Evolutionary conservation across 2,329 filamentous ascomycete genomes (phyloP).

Genomic region (Paracamarosporium sp.): DNA sequence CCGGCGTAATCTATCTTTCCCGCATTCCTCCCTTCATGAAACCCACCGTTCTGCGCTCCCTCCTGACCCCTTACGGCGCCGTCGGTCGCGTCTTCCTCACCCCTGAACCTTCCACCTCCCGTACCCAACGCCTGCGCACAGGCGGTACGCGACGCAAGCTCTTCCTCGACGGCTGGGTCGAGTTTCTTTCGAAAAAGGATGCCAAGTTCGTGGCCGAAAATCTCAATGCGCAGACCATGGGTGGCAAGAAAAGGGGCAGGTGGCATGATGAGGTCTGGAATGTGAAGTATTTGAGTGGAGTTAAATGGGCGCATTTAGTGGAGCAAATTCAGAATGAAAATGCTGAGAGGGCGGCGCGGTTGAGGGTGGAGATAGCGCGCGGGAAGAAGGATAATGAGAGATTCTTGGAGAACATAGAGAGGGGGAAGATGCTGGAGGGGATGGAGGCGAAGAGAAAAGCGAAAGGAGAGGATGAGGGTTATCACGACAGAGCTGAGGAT

Average conservation of each 20-base stretch:
- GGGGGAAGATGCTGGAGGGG: conserved; percentile 72
- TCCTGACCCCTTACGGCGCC: conserved; percentile 76
- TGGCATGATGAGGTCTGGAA: conserved; percentile 91
- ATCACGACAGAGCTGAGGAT: conserved; percentile 21
- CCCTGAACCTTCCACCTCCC: conserved; percentile 73
- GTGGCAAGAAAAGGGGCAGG: conserved; percentile 82
- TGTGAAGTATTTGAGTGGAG: conserved; percentile 79
- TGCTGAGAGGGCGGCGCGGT: conserved; percentile 75
- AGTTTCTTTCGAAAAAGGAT: conserved; percentile 77
- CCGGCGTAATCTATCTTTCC: conserved; percentile 83
- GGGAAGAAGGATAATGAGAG: conserved; percentile 80
- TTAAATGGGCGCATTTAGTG: conserved; percentile 77
- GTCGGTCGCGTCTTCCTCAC: conserved; percentile 82
- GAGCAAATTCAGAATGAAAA: conserved; percentile 84
- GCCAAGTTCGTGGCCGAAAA: conserved; percentile 79
- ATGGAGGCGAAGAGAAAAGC: conserved; percentile 65
- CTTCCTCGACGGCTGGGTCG: conserved; percentile 88
- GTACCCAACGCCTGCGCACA: conserved; percentile 69
- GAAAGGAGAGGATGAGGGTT: conserved; percentile 50
- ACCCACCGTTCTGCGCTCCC: conserved; percentile 75
- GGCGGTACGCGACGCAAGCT: conserved; percentile 84
- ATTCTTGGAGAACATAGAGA: conserved; percentile 80
- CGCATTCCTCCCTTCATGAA: conserved; percentile 91
- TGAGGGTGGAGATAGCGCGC: conserved; percentile 79
- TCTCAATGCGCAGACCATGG: conserved; percentile 78